phyloP scores from a whole-genome alignment of 2,329 filamentous ascomycete genomes.

The Botrytis byssoidea region DNA sequence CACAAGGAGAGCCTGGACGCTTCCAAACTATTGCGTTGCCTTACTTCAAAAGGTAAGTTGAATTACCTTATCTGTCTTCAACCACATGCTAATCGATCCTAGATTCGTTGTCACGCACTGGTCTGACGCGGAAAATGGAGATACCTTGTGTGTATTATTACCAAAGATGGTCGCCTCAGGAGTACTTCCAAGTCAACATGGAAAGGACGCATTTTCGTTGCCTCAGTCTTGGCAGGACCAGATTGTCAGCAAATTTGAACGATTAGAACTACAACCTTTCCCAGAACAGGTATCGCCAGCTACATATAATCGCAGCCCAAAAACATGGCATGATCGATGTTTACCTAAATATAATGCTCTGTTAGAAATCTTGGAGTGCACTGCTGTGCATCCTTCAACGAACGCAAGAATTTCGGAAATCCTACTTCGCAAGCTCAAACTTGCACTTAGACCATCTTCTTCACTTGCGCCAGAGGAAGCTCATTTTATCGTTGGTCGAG shows the following conservation, averaged over 20 bases:
- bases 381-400: slow-evolving; percentile 64
- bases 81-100: slow-evolving; percentile 29
- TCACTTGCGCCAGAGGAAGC: slow-evolving; percentile 60
- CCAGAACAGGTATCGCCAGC: slow-evolving; percentile 56
- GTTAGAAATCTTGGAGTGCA: slow-evolving; percentile 60
- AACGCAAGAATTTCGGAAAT: slow-evolving; percentile 64
- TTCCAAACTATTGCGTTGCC: slow-evolving; percentile 78
- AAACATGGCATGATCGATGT: slow-evolving; percentile 61
- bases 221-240: slow-evolving; percentile 71
- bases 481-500: slow-evolving; percentile 72
- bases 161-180: slow-evolving; percentile 60
- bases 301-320: slow-evolving; percentile 58
- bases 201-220: slow-evolving; percentile 55
- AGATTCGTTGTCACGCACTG: slow-evolving; percentile 76
- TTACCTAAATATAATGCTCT: slow-evolving; percentile 67
- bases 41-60: slow-evolving; percentile 69
- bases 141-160: slow-evolving; percentile 66
- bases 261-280: slow-evolving; percentile 62
- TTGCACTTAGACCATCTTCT: slow-evolving; percentile 61
- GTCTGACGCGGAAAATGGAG: slow-evolving; percentile 63
- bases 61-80: not conserved
- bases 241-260: slow-evolving; percentile 68
- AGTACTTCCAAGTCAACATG: slow-evolving; percentile 53
- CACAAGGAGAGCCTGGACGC: slow-evolving; percentile 67
- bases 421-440: slow-evolving; percentile 63